Conservation (phyloP, 2,329 filamentous ascomycete species). For the Pyricularia pennisetigena region DNA sequence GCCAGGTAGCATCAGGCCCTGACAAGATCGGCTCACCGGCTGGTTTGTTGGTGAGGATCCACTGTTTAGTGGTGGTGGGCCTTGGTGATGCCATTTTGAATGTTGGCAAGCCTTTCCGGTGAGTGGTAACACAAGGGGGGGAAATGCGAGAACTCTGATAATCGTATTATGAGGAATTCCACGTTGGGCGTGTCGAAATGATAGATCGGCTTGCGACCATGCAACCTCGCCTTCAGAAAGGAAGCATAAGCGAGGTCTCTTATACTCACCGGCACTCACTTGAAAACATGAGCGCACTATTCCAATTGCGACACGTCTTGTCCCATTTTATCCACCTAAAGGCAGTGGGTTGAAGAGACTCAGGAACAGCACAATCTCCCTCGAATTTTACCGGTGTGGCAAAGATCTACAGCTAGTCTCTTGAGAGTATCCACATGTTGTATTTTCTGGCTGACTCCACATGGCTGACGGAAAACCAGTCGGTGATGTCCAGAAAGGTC, state of each 20-base stretch:
- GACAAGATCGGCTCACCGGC: constrained; percentile 14
- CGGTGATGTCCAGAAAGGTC: background rate
- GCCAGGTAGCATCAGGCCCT: constrained; percentile 18
- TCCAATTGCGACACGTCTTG: background rate
- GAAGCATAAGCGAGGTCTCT: background rate
- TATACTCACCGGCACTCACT: background rate
- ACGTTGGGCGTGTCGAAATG: background rate
- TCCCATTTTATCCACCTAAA: background rate
- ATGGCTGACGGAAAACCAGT: background rate
- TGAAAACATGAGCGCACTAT: background rate
- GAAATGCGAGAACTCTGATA: background rate
- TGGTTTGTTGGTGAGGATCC: constrained; percentile 17
- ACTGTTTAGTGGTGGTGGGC: constrained; percentile 15
- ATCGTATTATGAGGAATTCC: background rate
- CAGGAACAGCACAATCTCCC: background rate
- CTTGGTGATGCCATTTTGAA: background rate
- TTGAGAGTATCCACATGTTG: background rate
- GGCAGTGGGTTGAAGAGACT: background rate
- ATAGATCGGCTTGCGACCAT: background rate
- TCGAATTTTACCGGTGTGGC: background rate
- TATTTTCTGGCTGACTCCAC: background rate
- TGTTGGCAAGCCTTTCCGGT: background rate
- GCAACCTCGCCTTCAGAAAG: background rate
- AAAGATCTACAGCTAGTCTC: background rate
- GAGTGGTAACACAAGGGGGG: background rate